Evolutionary conservation across 192 early-diverging fungal species (phyloP).

Genomic region (Rhizophlyctis rosea): DNA sequence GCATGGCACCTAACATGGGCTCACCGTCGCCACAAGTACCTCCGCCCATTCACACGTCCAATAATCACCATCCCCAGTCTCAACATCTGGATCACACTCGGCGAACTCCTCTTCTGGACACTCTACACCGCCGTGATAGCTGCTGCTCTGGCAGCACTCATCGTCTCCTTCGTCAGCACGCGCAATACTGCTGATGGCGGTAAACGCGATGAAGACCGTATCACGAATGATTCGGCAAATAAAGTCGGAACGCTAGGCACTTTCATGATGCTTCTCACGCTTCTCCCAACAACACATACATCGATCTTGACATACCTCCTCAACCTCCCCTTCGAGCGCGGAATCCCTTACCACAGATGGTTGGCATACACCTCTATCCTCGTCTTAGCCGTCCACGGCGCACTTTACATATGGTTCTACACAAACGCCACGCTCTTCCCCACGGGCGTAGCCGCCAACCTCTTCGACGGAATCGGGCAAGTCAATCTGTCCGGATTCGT

Average conservation of each 20-base stretch:
- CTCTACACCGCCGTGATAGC: background rate
- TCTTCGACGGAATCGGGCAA: background rate
- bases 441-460: background rate
- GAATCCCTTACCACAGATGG: background rate
- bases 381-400: background rate
- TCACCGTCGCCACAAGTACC: conserved; percentile 2
- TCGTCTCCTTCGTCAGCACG: background rate
- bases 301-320: background rate
- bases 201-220: background rate
- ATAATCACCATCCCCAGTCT: background rate
- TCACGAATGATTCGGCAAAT: background rate
- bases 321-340: conserved; percentile 14
- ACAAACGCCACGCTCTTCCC: background rate
- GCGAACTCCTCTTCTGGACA: conserved; percentile 2
- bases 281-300: background rate
- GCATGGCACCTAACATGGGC: too few relatives aligned
- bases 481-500: conserved; percentile 4
- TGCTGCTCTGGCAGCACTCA: background rate
- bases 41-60: background rate
- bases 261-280: background rate
- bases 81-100: background rate
- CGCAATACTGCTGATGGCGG: background rate
- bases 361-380: background rate
- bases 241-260: conserved; percentile 4
- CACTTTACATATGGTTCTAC: conserved; percentile 7